phyloP scores from a whole-genome alignment of 148 eudicot species.

The Heliosperma pusillum region DNA sequence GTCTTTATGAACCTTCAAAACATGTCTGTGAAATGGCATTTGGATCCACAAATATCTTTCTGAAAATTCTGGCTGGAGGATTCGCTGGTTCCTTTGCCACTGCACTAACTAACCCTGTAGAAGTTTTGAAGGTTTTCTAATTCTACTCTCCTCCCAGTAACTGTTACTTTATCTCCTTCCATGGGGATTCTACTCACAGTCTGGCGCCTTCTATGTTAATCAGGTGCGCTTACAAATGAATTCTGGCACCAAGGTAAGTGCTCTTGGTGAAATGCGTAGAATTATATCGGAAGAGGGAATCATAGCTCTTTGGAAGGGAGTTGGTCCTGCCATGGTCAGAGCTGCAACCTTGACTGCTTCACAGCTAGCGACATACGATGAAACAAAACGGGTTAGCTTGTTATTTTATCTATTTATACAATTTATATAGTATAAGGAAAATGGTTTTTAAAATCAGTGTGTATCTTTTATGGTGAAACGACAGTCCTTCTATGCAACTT shows the following conservation, averaged over 20 bases:
- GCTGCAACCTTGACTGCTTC: constrained; percentile 94
- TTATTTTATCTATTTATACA: background rate
- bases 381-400: constrained; percentile 70
- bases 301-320: constrained; percentile 92
- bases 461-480: too few relatives aligned
- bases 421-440: background rate
- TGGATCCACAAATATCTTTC: constrained; percentile 83
- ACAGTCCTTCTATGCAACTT: background rate
- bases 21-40: constrained; percentile 79
- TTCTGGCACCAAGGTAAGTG: constrained; percentile 43
- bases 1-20: constrained; percentile 94
- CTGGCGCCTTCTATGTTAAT: constrained; percentile 1
- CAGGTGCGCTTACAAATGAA: constrained; percentile 89
- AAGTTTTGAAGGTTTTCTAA: constrained; percentile 79
- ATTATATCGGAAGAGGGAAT: constrained; percentile 75
- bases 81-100: constrained; percentile 92
- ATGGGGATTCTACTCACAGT: constrained; percentile 12
- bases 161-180: constrained; percentile 6
- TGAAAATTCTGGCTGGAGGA: constrained; percentile 94
- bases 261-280: constrained; percentile 51
- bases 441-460: background rate
- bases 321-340: constrained; percentile 86
- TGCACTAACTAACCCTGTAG: constrained; percentile 82
- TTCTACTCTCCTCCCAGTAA: background rate
- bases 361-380: constrained; percentile 90